These are phyloP conservation scores for Clohesyomyces aquaticus DNA, from an alignment of 495 filamentous ascomycete genomes.

Conservation along the genomic window DNA sequence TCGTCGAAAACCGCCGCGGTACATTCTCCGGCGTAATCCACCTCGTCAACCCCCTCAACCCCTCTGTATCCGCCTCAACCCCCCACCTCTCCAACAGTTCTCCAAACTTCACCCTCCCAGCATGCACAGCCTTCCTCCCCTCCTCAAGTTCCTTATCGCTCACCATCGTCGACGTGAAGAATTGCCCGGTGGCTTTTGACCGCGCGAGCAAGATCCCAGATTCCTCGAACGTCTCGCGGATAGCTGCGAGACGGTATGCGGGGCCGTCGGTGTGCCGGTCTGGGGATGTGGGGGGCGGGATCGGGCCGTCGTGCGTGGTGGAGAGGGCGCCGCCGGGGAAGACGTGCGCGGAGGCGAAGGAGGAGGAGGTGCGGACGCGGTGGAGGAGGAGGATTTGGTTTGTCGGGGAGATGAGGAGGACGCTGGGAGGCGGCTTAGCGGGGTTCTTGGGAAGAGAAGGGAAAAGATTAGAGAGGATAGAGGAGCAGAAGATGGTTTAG, in stretches of 20 bases:
- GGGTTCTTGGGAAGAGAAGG: constrained; percentile 71
- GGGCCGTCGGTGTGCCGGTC: constrained; percentile 67
- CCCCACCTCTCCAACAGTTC: constrained; percentile 67
- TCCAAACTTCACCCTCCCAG: constrained; percentile 60
- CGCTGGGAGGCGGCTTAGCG: constrained; percentile 53
- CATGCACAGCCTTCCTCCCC: constrained; percentile 70
- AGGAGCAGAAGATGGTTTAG: constrained; percentile 85
- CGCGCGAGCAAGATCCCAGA: constrained; percentile 84
- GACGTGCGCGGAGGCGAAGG: constrained; percentile 91
- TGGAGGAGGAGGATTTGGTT: constrained; percentile 90
- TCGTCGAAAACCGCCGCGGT: constrained; percentile 79
- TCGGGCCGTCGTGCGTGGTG: constrained; percentile 66
- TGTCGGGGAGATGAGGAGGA: constrained; percentile 80
- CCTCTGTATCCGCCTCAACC: constrained; percentile 66
- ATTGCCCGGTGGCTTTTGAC: constrained; percentile 47
- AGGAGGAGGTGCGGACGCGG: constrained; percentile 75
- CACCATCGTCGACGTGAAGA: constrained; percentile 60
- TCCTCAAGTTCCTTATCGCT: constrained; percentile 61
- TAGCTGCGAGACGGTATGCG: constrained; percentile 75
- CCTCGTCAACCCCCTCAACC: constrained; percentile 80
- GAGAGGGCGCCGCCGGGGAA: constrained; percentile 94
- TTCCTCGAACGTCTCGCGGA: constrained; percentile 94
- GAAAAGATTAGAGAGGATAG: constrained; percentile 78
- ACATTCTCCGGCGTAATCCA: constrained; percentile 83
- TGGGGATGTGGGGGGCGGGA: constrained; percentile 52